phyloP scores from a whole-genome alignment of 2,329 filamentous ascomycete species.

The Aaosphaeria pasadenensis region DNA sequence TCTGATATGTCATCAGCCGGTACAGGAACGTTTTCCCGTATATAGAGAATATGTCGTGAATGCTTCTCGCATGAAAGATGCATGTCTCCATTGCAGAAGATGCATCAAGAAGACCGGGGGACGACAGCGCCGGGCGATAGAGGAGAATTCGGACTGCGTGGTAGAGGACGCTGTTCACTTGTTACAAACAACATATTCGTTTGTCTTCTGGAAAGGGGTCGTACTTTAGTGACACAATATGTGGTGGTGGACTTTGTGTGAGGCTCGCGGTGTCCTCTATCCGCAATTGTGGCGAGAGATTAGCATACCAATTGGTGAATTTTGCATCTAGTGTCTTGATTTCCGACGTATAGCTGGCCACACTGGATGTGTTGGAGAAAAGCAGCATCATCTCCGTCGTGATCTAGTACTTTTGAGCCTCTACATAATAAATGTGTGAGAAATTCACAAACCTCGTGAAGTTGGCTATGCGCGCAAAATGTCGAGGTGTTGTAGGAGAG shows the following conservation, averaged over 20 bases:
- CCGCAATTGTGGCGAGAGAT: not conserved
- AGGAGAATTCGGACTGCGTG: constrained; percentile 13
- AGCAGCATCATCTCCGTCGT: not conserved
- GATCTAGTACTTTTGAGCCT: not conserved
- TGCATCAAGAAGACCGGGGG: not conserved
- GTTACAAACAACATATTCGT: not conserved
- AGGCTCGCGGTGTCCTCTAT: constrained; percentile 2
- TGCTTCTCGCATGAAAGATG: constrained; percentile 5
- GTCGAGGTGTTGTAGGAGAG: not conserved
- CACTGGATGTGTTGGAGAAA: not conserved
- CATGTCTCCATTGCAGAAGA: not conserved
- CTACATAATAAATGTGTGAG: not conserved
- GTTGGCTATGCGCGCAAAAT: not conserved
- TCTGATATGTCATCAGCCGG: constrained; percentile 12
- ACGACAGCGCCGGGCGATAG: constrained; percentile 11
- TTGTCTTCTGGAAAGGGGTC: not conserved
- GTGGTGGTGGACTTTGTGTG: constrained; percentile 9
- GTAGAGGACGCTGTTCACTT: constrained; percentile 5
- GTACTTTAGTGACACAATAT: constrained; percentile 13
- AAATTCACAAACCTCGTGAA: not conserved
- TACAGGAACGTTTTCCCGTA: constrained; percentile 12
- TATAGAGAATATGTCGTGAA: constrained; percentile 9
- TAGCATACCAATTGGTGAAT: not conserved
- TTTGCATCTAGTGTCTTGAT: not conserved
- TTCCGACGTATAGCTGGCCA: not conserved